These are phyloP conservation scores for Aureobasidium sp. DNA, from an alignment of 2,329 filamentous ascomycete genomes.

Conservation along the genomic window DNA sequence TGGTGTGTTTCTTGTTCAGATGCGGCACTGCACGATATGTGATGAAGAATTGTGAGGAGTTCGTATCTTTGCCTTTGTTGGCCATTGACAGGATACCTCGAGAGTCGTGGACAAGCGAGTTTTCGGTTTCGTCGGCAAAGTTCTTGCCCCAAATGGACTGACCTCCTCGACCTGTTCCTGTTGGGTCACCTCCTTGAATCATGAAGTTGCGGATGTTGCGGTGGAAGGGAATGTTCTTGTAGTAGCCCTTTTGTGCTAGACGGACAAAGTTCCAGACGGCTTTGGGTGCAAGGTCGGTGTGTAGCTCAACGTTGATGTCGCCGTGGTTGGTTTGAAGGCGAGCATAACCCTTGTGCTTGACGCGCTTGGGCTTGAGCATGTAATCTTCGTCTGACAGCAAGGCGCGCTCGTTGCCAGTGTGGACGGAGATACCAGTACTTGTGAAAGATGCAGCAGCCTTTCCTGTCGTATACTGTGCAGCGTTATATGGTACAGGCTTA, in stretches of 20 bases:
- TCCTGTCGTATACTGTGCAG: slow-evolving; percentile 84
- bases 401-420: slow-evolving; percentile 81
- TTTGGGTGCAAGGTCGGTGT: slow-evolving; percentile 83
- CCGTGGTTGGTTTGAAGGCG: slow-evolving; percentile 82
- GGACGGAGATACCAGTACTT: slow-evolving; percentile 84
- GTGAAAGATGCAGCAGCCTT: slow-evolving; percentile 90
- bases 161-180: slow-evolving; percentile 86
- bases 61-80: slow-evolving; percentile 97
- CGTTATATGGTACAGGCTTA: slow-evolving; percentile 62
- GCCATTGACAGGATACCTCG: slow-evolving; percentile 87
- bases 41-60: slow-evolving; percentile 92
- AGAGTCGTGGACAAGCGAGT: slow-evolving; percentile 73
- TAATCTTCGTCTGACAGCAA: slow-evolving; percentile 90
- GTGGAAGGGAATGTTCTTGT: slow-evolving; percentile 77
- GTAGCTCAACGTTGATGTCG: slow-evolving; percentile 78
- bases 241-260: slow-evolving; percentile 83
- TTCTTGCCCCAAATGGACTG: slow-evolving; percentile 88
- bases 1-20: slow-evolving; percentile 92
- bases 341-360: slow-evolving; percentile 87
- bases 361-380: slow-evolving; percentile 82
- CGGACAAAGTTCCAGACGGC: slow-evolving; percentile 97
- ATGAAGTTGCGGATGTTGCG: slow-evolving; percentile 94
- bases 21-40: slow-evolving; percentile 79
- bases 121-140: slow-evolving; percentile 90
- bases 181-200: slow-evolving; percentile 94